Evolutionary conservation across 441 rosid species (phyloP).

Genomic region (Omphalea diandra): DNA sequence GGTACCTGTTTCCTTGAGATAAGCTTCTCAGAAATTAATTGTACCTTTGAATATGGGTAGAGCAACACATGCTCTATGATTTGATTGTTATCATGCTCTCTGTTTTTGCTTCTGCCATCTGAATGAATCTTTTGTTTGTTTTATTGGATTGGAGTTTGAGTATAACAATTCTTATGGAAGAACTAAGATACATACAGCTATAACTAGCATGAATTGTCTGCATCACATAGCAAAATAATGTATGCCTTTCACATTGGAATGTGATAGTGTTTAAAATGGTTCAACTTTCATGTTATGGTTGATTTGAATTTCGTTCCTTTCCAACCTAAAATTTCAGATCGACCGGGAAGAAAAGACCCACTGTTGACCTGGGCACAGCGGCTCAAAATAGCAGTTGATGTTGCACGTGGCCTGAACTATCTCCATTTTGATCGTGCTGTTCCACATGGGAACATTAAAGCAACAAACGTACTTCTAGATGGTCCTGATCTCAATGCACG

Average conservation of each 20-base stretch:
- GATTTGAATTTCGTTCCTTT: conserved; percentile 13
- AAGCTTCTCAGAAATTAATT: not conserved
- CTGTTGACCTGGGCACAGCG: conserved; percentile 85
- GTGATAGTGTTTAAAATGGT: not conserved
- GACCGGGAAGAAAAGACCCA: conserved; percentile 90
- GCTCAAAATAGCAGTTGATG: conserved; percentile 84
- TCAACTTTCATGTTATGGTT: not conserved
- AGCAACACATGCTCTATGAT: not conserved
- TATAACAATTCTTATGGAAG: not conserved
- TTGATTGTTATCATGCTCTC: not conserved
- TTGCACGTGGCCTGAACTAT: conserved; percentile 96
- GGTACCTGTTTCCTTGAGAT: not conserved
- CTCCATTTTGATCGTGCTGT: conserved; percentile 95
- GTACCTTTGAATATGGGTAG: not conserved
- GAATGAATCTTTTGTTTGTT: not conserved
- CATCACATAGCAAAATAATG: not conserved
- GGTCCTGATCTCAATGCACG: conserved; percentile 93
- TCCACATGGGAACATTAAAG: conserved; percentile 96
- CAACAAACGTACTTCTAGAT: conserved; percentile 76
- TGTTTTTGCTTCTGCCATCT: not conserved
- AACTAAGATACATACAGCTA: not conserved
- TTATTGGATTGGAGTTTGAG: not conserved
- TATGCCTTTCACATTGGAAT: not conserved
- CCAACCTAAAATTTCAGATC: conserved; percentile 48
- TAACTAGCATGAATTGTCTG: not conserved